phyloP scores from a whole-genome alignment of 192 early-diverging fungal species.

The Nowakowskiella sp. region DNA sequence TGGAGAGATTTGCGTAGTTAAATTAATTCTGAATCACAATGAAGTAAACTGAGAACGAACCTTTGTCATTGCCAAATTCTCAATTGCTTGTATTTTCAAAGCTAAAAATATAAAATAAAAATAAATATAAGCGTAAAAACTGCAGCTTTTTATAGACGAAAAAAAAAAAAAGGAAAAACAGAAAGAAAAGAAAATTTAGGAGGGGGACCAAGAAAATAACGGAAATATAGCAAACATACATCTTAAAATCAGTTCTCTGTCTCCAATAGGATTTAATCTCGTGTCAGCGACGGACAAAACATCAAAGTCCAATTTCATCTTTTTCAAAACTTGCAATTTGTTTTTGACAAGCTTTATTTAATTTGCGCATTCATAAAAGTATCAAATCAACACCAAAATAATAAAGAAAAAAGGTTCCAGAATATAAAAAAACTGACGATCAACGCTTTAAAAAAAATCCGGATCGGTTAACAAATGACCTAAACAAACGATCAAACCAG shows the following conservation, averaged over 20 bases:
- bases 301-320: slow-evolving; percentile 44
- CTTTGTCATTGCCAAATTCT: slow-evolving; percentile 92
- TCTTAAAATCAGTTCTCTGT: slow-evolving; percentile 84
- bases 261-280: slow-evolving; percentile 79
- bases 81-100: slow-evolving; percentile 74
- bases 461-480: too few relatives aligned
- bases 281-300: slow-evolving; percentile 33
- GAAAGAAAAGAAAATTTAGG: slow-evolving; percentile 6
- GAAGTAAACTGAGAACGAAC: slow-evolving; percentile 30
- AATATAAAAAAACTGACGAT: too few relatives aligned
- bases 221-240: too few relatives aligned
- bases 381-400: too few relatives aligned
- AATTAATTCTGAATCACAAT: not conserved
- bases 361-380: too few relatives aligned
- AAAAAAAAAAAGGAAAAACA: slow-evolving; percentile 2
- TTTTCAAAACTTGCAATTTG: too few relatives aligned
- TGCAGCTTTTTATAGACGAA: not conserved
- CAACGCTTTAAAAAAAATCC: too few relatives aligned
- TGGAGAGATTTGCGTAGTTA: not conserved
- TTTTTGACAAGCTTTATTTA: too few relatives aligned
- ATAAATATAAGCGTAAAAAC: slow-evolving; percentile 1
- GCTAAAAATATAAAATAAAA: not conserved
- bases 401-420: too few relatives aligned
- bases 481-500: too few relatives aligned
- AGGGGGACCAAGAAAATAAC: slow-evolving; percentile 2